phyloP scores from a whole-genome alignment of 805 yeast genomes.

The Deakozyma indianensis region DNA sequence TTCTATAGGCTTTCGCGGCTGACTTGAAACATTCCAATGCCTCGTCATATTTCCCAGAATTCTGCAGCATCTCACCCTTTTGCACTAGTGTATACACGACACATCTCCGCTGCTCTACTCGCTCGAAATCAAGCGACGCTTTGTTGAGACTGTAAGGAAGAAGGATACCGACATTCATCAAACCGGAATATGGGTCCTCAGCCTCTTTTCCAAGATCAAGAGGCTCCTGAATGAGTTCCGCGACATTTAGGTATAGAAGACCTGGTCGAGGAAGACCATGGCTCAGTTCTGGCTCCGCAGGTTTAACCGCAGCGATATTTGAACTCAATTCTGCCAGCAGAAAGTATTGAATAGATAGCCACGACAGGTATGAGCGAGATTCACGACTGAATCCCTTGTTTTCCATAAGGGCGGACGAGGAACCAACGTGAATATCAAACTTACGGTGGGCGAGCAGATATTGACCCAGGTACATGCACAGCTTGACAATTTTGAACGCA shows the following conservation, averaged over 20 bases:
- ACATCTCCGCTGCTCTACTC: neutral
- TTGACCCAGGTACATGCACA: slow-evolving; percentile 43
- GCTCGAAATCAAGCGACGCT: neutral
- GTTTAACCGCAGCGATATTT: slow-evolving; percentile 21
- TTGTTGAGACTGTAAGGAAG: neutral
- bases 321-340: slow-evolving; percentile 48
- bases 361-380: slow-evolving; percentile 20
- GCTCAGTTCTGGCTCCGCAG: slow-evolving; percentile 9
- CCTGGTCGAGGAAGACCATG: slow-evolving; percentile 12
- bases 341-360: slow-evolving; percentile 47
- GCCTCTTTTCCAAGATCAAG: neutral
- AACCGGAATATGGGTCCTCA: neutral
- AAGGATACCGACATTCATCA: neutral
- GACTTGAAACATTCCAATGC: neutral
- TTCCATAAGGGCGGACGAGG: slow-evolving; percentile 28
- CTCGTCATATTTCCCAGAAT: neutral
- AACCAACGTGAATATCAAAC: slow-evolving; percentile 47
- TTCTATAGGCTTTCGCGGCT: neutral
- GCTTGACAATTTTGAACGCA: slow-evolving; percentile 46
- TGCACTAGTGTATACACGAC: neutral
- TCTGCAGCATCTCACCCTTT: neutral
- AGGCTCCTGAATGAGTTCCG: slow-evolving; percentile 4
- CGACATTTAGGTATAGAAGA: slow-evolving; percentile 9
- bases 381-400: slow-evolving; percentile 14
- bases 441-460: slow-evolving; percentile 45